Evolutionary conservation across 257 asterid genomes (phyloP).

Genomic region (Knoxia roxburghii): DNA sequence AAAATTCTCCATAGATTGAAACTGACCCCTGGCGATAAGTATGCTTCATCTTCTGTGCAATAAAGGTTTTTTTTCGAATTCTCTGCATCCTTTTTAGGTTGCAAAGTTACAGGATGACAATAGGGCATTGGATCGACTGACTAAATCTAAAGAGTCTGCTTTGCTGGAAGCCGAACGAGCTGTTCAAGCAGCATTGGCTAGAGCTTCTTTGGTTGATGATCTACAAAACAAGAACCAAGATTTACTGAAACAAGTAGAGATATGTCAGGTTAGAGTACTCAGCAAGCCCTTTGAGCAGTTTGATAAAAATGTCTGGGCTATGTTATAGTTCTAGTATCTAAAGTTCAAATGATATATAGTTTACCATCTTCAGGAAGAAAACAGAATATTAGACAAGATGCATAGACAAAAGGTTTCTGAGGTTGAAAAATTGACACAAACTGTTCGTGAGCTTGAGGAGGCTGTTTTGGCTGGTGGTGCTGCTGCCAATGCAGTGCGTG

Average conservation of each 20-base stretch:
- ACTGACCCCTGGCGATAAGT: neutral
- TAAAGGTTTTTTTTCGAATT: conserved; percentile 6
- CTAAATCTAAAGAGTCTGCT: conserved; percentile 94
- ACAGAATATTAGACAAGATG: conserved; percentile 80
- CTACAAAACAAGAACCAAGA: conserved; percentile 87
- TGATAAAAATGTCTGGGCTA: conserved; percentile 5
- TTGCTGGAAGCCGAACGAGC: conserved; percentile 78
- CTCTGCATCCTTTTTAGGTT: conserved; percentile 34
- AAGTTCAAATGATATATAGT: conserved; percentile 12
- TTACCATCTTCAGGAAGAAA: conserved; percentile 64
- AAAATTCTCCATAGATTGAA: neutral
- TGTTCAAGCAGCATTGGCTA: conserved; percentile 80
- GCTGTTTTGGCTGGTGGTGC: conserved; percentile 95
- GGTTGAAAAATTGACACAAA: conserved; percentile 83
- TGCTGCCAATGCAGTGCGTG: conserved; percentile 92
- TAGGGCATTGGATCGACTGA: conserved; percentile 85
- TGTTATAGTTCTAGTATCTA: neutral
- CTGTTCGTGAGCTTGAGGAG: conserved; percentile 85
- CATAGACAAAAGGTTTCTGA: conserved; percentile 83
- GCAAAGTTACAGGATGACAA: conserved; percentile 88
- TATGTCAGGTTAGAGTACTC: conserved; percentile 67
- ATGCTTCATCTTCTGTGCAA: conserved; percentile 6
- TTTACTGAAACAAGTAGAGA: conserved; percentile 75
- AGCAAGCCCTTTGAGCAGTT: conserved; percentile 12
- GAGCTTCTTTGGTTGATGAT: conserved; percentile 89